Evolutionary conservation across 768 basidiomycete species (phyloP).

Genomic region (Crassisporium funariophilum): DNA sequence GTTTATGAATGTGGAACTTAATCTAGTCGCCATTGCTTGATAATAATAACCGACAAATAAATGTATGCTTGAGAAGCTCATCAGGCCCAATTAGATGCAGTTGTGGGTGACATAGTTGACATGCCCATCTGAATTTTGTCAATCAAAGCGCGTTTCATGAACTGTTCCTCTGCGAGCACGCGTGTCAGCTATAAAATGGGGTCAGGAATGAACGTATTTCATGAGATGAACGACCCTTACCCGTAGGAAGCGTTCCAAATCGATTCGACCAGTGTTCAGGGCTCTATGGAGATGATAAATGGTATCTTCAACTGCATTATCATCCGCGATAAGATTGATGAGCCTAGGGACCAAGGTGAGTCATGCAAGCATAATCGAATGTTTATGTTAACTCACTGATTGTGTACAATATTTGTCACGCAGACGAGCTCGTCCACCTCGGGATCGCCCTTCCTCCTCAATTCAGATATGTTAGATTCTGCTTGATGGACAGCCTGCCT

Average conservation of each 20-base stretch:
- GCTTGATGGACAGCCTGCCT: slow-evolving; percentile 63
- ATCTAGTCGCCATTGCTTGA: background rate
- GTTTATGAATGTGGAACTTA: too few species aligned
- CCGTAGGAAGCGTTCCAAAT: slow-evolving; percentile 92
- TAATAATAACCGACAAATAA: background rate
- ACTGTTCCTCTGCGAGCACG: slow-evolving; percentile 91
- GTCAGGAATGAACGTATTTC: slow-evolving; percentile 12
- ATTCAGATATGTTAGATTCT: slow-evolving; percentile 73
- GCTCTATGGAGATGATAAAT: slow-evolving; percentile 96
- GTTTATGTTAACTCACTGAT: slow-evolving; percentile 69
- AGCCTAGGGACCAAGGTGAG: slow-evolving; percentile 52
- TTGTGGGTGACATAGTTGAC: slow-evolving; percentile 46
- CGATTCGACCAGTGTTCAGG: slow-evolving; percentile 86
- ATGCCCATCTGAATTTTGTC: slow-evolving; percentile 81
- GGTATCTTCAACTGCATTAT: slow-evolving; percentile 97
- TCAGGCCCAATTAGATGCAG: slow-evolving; percentile 43
- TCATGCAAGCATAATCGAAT: slow-evolving; percentile 2
- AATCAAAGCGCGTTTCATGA: slow-evolving; percentile 92
- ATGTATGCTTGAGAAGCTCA: slow-evolving; percentile 4
- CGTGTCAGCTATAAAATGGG: slow-evolving; percentile 63
- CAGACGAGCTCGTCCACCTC: slow-evolving; percentile 97
- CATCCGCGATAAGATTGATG: slow-evolving; percentile 97
- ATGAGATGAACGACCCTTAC: slow-evolving; percentile 48
- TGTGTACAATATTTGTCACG: slow-evolving; percentile 93
- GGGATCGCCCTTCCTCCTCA: slow-evolving; percentile 84